phyloP scores from a whole-genome alignment of 1,284 basidiomycete species.

The Chalciporus sp. region DNA sequence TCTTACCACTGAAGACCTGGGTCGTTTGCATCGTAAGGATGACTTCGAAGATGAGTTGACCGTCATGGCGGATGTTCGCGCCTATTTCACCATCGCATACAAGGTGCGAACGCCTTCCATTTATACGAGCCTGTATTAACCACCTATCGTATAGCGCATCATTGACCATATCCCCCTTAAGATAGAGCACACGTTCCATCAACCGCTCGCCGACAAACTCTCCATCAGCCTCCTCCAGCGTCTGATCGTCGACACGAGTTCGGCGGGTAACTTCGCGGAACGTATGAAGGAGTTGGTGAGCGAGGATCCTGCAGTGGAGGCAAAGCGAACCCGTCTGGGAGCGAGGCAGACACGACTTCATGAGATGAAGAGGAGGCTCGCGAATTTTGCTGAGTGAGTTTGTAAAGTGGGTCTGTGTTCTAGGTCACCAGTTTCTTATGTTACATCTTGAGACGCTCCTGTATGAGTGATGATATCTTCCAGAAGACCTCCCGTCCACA shows the following conservation, averaged over 20 bases:
- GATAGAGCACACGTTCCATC: slow-evolving; percentile 53
- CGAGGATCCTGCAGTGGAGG: slow-evolving; percentile 44
- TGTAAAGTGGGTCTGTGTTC: not conserved
- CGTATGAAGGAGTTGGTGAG: slow-evolving; percentile 41
- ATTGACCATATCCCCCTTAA: slow-evolving; percentile 53
- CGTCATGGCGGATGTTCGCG: slow-evolving; percentile 54
- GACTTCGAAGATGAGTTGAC: slow-evolving; percentile 41
- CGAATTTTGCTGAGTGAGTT: slow-evolving; percentile 21
- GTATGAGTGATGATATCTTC: too few relatives aligned
- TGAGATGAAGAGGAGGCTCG: slow-evolving; percentile 40
- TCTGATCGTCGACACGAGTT: slow-evolving; percentile 29
- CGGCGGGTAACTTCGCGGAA: slow-evolving; percentile 16
- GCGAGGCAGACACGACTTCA: slow-evolving; percentile 31
- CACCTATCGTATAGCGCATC: slow-evolving; percentile 43
- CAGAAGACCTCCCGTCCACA: too few relatives aligned
- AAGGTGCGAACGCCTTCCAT: slow-evolving; percentile 35
- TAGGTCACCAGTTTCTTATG: too few relatives aligned
- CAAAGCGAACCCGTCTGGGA: slow-evolving; percentile 35
- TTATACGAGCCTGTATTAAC: not conserved
- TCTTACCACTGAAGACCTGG: slow-evolving; percentile 24
- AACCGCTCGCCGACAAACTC: slow-evolving; percentile 40
- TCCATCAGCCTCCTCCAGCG: slow-evolving; percentile 42
- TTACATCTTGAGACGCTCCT: too few relatives aligned
- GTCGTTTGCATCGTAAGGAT: slow-evolving; percentile 19
- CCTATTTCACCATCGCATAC: slow-evolving; percentile 53